Base-by-base conservation (phyloP, 768 basidiomycete species). In the Leccinum rimulosum region DNA sequence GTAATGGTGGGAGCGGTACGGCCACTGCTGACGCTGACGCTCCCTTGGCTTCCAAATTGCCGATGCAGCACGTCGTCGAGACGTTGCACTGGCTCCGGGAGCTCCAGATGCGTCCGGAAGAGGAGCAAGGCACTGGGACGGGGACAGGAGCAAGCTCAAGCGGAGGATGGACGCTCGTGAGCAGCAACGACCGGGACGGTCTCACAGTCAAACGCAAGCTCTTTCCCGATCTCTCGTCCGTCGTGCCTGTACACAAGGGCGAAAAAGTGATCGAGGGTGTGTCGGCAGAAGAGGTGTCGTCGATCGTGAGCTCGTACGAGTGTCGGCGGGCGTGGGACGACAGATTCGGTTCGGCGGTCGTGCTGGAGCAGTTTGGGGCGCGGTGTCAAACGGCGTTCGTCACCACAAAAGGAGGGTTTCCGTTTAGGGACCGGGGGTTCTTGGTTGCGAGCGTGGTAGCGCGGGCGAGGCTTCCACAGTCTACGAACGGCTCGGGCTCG, bases 251-350 rank as follows among this genome's bases (percentile, higher is more conserved):
- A 3, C 88, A 93, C 72, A 88, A 87, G 64, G 94, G 91, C 0
- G 86, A 89, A 68, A 91, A 92, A 74, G 93, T 98, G 60, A 88
- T 98, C 52, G 91, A 98, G 69, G 94, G 95, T 3, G 84, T 95
- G 10, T 91, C 93, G 1, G 95, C 95, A 1, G 95, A 97, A 68
- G 96, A 99, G 70, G 79, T 98, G 36, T 87, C 85, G 0, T 80
- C 87, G 1, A 81, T 91, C 22, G 79, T 97, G n/a, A 80, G 80
- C 8, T 87, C 87, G 61, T 81, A 83, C 43, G 82, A 86, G 52
- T 88, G 87, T 58, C 82, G 92, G 60, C 87, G 84, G 70, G 80
- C 82, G 28, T 97, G 95, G 95, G 95, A 97, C 67, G 89, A 94
- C 55, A 80, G 89, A 22, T 88, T 93, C 65, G 90, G 88, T 59